These are phyloP conservation scores for Casaregolazyma lundiana DNA, from an alignment of 1,139 yeast species.

Conservation along the genomic window DNA sequence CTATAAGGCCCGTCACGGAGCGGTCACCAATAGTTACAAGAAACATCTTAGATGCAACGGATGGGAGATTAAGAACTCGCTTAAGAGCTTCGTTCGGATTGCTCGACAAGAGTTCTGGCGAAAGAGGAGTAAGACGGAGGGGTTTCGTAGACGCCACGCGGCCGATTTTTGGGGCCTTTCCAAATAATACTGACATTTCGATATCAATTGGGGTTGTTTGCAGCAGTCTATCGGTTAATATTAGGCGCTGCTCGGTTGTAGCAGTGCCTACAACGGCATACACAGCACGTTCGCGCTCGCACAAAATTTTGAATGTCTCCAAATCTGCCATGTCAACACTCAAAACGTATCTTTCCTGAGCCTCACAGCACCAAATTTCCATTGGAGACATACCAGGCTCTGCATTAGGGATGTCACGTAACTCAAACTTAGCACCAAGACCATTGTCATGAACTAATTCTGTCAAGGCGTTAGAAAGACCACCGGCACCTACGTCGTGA, in stretches of 20 bases:
- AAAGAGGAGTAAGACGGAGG: slow-evolving; percentile 51
- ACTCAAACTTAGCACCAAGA: slow-evolving; percentile 88
- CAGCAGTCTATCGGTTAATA: slow-evolving; percentile 74
- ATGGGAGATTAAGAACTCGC: slow-evolving; percentile 83
- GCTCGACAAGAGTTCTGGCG: slow-evolving; percentile 28
- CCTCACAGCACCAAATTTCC: slow-evolving; percentile 99
- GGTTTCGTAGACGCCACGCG: slow-evolving; percentile 67
- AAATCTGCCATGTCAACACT: slow-evolving; percentile 85
- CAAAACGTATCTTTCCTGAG: slow-evolving; percentile 95
- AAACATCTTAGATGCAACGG: slow-evolving; percentile 94
- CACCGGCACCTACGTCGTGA: slow-evolving; percentile 99
- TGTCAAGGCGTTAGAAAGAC: slow-evolving; percentile 93
- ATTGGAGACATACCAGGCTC: slow-evolving; percentile 99
- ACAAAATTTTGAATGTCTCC: slow-evolving; percentile 65
- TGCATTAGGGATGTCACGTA: slow-evolving; percentile 82
- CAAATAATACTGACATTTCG: slow-evolving; percentile 95
- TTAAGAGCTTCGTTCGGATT: slow-evolving; percentile 54
- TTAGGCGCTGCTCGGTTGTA: slow-evolving; percentile 75
- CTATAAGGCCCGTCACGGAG: slow-evolving; percentile 91
- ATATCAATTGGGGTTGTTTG: slow-evolving; percentile 85
- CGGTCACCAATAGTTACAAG: slow-evolving; percentile 97
- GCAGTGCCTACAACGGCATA: slow-evolving; percentile 95
- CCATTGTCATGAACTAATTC: slow-evolving; percentile 97
- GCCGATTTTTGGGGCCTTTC: slow-evolving; percentile 95
- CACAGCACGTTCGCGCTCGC: slow-evolving; percentile 95